phyloP scores from a whole-genome alignment of 2,329 filamentous ascomycete species.

The Aspergillus puulaauensis region DNA sequence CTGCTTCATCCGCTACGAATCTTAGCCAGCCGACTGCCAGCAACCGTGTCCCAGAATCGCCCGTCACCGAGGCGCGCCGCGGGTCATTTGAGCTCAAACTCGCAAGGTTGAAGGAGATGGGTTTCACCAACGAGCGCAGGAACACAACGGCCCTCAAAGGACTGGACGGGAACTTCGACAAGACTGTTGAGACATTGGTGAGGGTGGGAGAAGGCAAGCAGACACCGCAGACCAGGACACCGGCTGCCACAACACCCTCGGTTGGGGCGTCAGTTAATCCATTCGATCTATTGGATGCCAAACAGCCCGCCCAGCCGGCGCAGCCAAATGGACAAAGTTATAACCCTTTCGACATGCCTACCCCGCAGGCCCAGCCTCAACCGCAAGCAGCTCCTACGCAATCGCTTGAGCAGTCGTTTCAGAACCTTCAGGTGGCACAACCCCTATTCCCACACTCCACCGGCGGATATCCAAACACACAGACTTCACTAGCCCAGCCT shows the following conservation, averaged over 20 bases:
- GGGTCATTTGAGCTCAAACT: constrained; percentile 69
- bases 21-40: constrained; percentile 59
- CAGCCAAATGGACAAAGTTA: constrained; percentile 44
- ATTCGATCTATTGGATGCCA: constrained; percentile 57
- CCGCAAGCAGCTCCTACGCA: constrained; percentile 23
- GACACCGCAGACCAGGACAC: constrained; percentile 55
- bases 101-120: constrained; percentile 79
- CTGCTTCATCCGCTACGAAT: constrained; percentile 69
- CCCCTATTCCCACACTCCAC: constrained; percentile 75
- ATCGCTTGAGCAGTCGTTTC: constrained; percentile 67
- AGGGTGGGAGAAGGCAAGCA: constrained; percentile 68
- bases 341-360: constrained; percentile 66
- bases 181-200: constrained; percentile 79
- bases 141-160: constrained; percentile 81
- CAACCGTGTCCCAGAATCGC: constrained; percentile 39
- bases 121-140: constrained; percentile 78
- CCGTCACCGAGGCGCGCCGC: constrained; percentile 20
- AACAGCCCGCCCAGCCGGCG: constrained; percentile 33
- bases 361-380: constrained; percentile 29
- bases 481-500: constrained; percentile 39
- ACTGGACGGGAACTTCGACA: constrained; percentile 80
- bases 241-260: constrained; percentile 36
- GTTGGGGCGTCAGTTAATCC: constrained; percentile 60
- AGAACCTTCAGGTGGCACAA: constrained; percentile 70
- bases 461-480: constrained; percentile 55